phyloP scores from a whole-genome alignment of 2,329 filamentous ascomycete genomes.

The Fusarium redolens region DNA sequence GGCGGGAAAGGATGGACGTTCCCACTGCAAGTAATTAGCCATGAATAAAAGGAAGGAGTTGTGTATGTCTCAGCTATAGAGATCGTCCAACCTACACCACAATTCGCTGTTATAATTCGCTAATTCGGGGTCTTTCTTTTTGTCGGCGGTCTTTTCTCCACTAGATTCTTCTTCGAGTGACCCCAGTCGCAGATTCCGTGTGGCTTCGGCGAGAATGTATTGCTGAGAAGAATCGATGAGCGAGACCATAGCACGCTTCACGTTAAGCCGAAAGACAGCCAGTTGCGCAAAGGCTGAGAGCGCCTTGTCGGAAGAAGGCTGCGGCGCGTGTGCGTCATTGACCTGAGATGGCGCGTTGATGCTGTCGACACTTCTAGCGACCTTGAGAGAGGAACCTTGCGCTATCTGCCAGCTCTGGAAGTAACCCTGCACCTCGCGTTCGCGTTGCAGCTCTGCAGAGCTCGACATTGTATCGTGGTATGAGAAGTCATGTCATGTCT shows the following conservation, averaged over 20 bases:
- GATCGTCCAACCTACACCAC: conserved; percentile 48
- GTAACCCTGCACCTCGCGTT: conserved; percentile 48
- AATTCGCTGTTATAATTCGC: conserved; percentile 43
- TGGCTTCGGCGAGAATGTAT: conserved; percentile 64
- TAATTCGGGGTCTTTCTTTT: background rate
- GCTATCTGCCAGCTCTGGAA: conserved; percentile 49
- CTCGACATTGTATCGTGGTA: conserved; percentile 36
- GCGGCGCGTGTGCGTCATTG: conserved; percentile 44
- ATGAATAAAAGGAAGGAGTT: rapidly evolving
- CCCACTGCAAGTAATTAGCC: conserved; percentile 34
- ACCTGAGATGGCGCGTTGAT: conserved; percentile 44
- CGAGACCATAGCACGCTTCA: conserved; percentile 61
- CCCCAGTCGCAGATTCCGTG: conserved; percentile 56
- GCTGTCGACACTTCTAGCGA: conserved; percentile 48
- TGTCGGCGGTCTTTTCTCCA: background rate
- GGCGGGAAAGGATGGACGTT: conserved; percentile 44
- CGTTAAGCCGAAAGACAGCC: conserved; percentile 59
- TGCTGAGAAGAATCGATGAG: conserved; percentile 59
- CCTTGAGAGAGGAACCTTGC: conserved; percentile 48
- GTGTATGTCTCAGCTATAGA: background rate
- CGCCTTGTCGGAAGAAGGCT: conserved; percentile 51
- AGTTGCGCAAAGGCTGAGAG: conserved; percentile 63
- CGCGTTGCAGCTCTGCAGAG: conserved; percentile 46
- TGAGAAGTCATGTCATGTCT: conserved; percentile 19
- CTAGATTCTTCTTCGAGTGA: conserved; percentile 38